Base-by-base conservation (phyloP, 495 filamentous ascomycete genomes). In the Neurospora africana region DNA sequence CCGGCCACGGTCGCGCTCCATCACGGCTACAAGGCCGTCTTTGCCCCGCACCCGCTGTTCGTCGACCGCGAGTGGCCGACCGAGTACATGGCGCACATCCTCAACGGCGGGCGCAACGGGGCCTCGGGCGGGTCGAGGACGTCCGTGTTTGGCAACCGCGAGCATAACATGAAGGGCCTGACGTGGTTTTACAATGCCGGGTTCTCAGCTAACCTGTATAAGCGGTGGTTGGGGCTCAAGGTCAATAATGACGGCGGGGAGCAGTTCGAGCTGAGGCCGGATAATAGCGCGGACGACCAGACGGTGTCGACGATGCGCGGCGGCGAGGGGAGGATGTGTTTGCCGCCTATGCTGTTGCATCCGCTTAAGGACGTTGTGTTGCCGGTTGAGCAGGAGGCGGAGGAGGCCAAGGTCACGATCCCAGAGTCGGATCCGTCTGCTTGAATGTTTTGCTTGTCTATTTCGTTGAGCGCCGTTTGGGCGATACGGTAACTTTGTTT, bases 111-210 rank as follows among this genome's bases (percentile, higher is more conserved):
- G 36, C 85, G 87, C 19, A 93, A 97, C 77, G 93, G 93, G 38
- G 92, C 92, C 0, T 87, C 87, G 2, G 87, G 87, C 21, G 93
- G 92, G 27, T 86, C 90, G 3, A 84, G 92, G 43, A 89, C 90
- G 0, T 88, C 87, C 10, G 89, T 97, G 5, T 98, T 93, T 76
- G 90, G 94, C 37, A 91, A 94, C 68, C 85, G 91, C 27, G 94
- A 98, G 79, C 93, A 98, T 76, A 98, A 97, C 77, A 92, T 98
- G 79, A 80, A 82, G 47, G 94, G 95, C 1, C 89, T 91, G 47
- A 97, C 90, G 17, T 99, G 95, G 95, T 98, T 95, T 80, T 98
- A 97, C 79, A 92, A 97, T 76, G 92, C 93, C 3, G 91, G 91
- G 0, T 97, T 96, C 76, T 87, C 92, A 30, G 87, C 87, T 7